A percentile compares a stretch with the other conserved stretches of the same genome.
Conservation (phyloP, 1,284 basidiomycete species). For the Ustilago cynodontis region DNA sequence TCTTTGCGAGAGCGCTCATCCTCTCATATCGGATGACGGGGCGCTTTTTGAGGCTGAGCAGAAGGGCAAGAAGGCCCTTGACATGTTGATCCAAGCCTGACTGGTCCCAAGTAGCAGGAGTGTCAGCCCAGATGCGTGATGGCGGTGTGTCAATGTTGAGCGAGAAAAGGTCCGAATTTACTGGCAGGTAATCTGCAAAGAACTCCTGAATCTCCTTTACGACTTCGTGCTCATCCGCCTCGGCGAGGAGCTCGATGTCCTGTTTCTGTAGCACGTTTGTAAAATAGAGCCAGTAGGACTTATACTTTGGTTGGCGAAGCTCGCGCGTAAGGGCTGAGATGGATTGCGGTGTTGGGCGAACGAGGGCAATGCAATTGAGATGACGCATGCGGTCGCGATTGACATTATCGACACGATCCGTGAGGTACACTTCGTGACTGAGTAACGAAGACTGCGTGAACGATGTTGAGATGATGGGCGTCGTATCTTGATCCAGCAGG, state of each 20-base stretch:
- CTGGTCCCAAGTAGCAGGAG: constrained; percentile 75
- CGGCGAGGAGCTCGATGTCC: constrained; percentile 91
- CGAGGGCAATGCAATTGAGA: constrained; percentile 95
- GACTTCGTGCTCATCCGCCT: constrained; percentile 94
- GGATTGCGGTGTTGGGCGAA: constrained; percentile 83
- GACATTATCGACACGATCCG: constrained; percentile 91
- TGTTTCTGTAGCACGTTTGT: constrained; percentile 91
- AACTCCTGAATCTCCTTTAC: constrained; percentile 82
- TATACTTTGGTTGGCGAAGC: constrained; percentile 83
- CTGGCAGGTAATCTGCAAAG: constrained; percentile 67
- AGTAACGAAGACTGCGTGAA: constrained; percentile 93
- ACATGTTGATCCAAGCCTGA: constrained; percentile 82
- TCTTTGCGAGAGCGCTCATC: constrained; percentile 91
- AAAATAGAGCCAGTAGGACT: constrained; percentile 88
- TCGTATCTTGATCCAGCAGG: constrained; percentile 91
- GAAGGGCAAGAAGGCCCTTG: constrained; percentile 85
- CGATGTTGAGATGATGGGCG: constrained; percentile 95
- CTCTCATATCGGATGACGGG: constrained; percentile 93
- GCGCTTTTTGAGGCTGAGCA: constrained; percentile 95
- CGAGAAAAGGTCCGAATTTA: constrained; percentile 86
- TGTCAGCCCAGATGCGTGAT: constrained; percentile 78
- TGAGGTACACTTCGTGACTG: constrained; percentile 97
- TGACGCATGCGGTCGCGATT: constrained; percentile 79
- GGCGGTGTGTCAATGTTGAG: constrained; percentile 73
- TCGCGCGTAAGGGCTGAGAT: constrained; percentile 86